A percentile compares a stretch with the other conserved stretches of the same genome.
Evolutionary conservation across 257 asterid species (phyloP).

Genomic region (Przewalskia tangutica): DNA sequence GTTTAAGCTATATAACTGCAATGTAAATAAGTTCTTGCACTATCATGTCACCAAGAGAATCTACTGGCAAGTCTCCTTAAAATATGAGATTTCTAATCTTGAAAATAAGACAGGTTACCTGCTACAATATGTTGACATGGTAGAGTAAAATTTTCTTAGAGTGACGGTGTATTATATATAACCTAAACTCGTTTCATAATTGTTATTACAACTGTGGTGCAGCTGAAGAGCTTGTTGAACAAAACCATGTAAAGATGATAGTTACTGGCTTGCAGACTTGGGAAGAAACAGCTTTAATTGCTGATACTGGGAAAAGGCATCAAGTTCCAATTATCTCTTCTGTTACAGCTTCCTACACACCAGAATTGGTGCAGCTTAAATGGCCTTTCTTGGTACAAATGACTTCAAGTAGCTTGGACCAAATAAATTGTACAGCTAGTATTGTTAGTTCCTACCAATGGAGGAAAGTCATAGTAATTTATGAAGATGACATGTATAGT

Average conservation of each 20-base stretch:
- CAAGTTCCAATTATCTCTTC: slow-evolving; percentile 35
- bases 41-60: no score
- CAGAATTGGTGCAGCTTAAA: slow-evolving; percentile 7
- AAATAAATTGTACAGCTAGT: slow-evolving; percentile 15
- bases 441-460: slow-evolving; percentile 23
- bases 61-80: no score
- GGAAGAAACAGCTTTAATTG: slow-evolving; percentile 37
- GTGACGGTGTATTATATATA: not conserved
- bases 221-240: slow-evolving; percentile 28
- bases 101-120: no score
- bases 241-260: slow-evolving; percentile 19
- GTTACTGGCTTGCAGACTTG: slow-evolving; percentile 22
- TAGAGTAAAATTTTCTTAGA: no score
- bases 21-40: no score
- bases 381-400: slow-evolving; percentile 41
- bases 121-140: no score
- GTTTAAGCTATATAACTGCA: no score
- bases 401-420: slow-evolving; percentile 15
- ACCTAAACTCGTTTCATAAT: not conserved
- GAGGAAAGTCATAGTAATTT: slow-evolving; percentile 27
- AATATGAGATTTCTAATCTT: no score
- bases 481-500: slow-evolving; percentile 20
- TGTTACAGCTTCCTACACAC: slow-evolving; percentile 14
- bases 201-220: not conserved
- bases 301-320: slow-evolving; percentile 23